Percentiles rank a stretch among this genome's conserved stretches.
These are phyloP conservation scores for Xylona heveae DNA, from an alignment of 495 filamentous ascomycete species.

Conservation along the genomic window DNA sequence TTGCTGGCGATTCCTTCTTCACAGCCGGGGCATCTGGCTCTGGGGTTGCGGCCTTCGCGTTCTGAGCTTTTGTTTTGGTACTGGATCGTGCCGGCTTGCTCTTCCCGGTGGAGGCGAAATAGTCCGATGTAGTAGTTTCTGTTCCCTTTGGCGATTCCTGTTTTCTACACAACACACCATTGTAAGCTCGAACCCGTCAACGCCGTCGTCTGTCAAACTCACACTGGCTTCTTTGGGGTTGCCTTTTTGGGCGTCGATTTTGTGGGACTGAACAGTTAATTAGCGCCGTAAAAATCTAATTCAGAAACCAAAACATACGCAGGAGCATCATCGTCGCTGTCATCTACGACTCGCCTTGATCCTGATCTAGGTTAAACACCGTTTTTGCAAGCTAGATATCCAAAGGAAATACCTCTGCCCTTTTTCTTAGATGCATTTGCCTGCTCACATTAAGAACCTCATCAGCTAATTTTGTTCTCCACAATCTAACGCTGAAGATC, in stretches of 20 bases:
- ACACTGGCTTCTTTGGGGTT: slow-evolving; percentile 18
- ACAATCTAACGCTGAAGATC: background rate
- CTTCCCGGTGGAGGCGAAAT: slow-evolving; percentile 38
- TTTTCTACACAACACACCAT: slow-evolving; percentile 14
- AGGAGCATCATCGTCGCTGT: slow-evolving; percentile 52
- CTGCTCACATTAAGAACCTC: background rate
- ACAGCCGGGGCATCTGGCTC: background rate
- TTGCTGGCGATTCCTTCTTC: slow-evolving; percentile 10
- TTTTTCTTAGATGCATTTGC: slow-evolving; percentile 1
- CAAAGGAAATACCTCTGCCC: background rate
- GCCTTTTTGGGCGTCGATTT: slow-evolving; percentile 23
- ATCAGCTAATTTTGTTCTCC: background rate
- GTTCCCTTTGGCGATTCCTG: slow-evolving; percentile 24
- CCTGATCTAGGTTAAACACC: slow-evolving; percentile 16
- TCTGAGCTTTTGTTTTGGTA: slow-evolving; percentile 12
- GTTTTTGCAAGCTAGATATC: background rate
- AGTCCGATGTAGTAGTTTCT: slow-evolving; percentile 34
- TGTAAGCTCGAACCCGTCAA: background rate
- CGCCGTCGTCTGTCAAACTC: slow-evolving; percentile 2
- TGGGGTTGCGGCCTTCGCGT: background rate
- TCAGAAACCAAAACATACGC: background rate
- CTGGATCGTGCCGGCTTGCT: slow-evolving; percentile 15
- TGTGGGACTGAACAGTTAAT: slow-evolving; percentile 8
- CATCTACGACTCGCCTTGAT: slow-evolving; percentile 49
- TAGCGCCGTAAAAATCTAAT: background rate